phyloP scores from a whole-genome alignment of 2,329 filamentous ascomycete genomes.

The Monosporascus sp. region DNA sequence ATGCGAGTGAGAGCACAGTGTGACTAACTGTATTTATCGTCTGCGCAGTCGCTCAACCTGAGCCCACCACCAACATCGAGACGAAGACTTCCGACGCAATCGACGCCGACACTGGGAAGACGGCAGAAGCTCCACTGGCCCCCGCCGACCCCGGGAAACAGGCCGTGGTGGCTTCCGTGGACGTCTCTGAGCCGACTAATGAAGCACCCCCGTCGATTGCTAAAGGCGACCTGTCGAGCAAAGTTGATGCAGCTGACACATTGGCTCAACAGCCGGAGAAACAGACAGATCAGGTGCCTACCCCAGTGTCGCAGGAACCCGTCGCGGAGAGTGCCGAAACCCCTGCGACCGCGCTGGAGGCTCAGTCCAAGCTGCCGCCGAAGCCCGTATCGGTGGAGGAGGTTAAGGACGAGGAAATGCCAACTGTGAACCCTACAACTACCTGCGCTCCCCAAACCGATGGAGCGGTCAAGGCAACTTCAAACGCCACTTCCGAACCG shows the following conservation, averaged over 20 bases:
- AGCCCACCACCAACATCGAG: constrained; percentile 13
- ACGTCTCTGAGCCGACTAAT: constrained; percentile 9
- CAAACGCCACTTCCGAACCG: constrained; percentile 9
- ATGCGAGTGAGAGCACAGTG: not conserved
- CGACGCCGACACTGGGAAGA: constrained; percentile 1
- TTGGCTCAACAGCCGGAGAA: constrained; percentile 18
- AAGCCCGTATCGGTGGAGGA: constrained; percentile 26
- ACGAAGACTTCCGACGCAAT: constrained; percentile 13
- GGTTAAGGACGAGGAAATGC: constrained; percentile 19
- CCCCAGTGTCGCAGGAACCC: constrained; percentile 3
- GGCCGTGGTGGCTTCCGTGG: constrained; percentile 3
- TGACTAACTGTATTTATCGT: not conserved
- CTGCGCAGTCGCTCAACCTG: constrained; percentile 4
- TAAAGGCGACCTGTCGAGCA: constrained; percentile 17
- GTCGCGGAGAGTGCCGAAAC: constrained; percentile 8
- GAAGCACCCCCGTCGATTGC: constrained; percentile 9
- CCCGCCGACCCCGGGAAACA: constrained; percentile 11
- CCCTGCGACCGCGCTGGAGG: constrained; percentile 3
- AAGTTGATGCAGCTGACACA: constrained; percentile 12
- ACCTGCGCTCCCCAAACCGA: constrained; percentile 11
- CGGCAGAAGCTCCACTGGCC: constrained; percentile 14
- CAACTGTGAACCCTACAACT: constrained; percentile 9
- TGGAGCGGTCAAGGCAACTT: constrained; percentile 14
- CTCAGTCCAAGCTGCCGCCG: constrained; percentile 15
- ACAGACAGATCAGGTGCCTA: constrained; percentile 10